Evolutionary conservation across 306 rosid species (phyloP).

Genomic region (Dicorynia guianensis): DNA sequence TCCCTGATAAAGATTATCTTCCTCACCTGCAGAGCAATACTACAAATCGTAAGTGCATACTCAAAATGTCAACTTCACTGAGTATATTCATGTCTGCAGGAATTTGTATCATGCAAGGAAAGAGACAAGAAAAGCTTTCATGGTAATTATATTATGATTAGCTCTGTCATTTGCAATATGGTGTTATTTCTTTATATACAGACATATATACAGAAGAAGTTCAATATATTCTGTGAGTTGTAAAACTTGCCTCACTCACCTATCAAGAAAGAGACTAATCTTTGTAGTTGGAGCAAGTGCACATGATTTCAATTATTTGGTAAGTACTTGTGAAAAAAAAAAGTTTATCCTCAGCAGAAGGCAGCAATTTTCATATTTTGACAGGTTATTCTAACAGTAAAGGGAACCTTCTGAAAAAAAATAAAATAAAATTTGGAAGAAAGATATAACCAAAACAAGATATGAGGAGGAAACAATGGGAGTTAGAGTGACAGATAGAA

Average conservation of each 20-base stretch:
- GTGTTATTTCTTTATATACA: neutral
- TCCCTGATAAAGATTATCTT: constrained; percentile 69
- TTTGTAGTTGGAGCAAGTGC: neutral
- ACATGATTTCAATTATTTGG: neutral
- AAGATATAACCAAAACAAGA: too few species aligned
- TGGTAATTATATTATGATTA: neutral
- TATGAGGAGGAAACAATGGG: neutral
- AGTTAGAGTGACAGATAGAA: neutral
- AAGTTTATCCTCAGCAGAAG: neutral
- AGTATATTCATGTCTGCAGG: neutral
- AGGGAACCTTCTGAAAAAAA: neutral
- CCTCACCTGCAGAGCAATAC: constrained; percentile 61
- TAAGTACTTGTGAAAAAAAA: too few species aligned
- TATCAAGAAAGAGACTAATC: neutral
- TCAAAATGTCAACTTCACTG: constrained; percentile 31
- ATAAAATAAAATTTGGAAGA: too few species aligned
- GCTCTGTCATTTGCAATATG: neutral
- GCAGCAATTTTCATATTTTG: neutral
- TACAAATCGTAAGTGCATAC: constrained; percentile 16
- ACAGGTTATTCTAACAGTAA: neutral
- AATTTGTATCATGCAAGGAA: constrained; percentile 3
- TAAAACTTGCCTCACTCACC: constrained; percentile 14
- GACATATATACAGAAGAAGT: neutral
- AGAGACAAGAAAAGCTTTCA: constrained; percentile 36
- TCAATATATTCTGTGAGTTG: constrained; percentile 5